These are phyloP conservation scores for Diaporthe longicolla DNA, from an alignment of 2,329 filamentous ascomycete species.

Conservation along the genomic window DNA sequence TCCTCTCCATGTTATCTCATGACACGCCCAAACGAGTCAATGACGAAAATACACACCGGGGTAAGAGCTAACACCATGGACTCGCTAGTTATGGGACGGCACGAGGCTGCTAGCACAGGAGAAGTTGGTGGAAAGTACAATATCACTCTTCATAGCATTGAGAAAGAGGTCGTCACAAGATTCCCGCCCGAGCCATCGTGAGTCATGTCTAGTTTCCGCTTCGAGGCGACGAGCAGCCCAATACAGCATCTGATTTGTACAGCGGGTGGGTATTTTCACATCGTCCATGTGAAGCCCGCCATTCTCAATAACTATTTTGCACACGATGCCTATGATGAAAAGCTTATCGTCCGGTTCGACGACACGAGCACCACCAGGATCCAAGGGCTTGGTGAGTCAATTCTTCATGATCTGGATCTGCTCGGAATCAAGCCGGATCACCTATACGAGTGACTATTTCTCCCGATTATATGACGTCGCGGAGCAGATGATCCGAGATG, in stretches of 20 bases:
- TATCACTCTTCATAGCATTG: constrained; percentile 85
- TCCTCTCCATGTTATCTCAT: not conserved
- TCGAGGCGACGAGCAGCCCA: not conserved
- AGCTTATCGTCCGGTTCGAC: constrained; percentile 91
- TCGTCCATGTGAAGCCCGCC: constrained; percentile 94
- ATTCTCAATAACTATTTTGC: constrained; percentile 97
- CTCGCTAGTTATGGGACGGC: constrained; percentile 45
- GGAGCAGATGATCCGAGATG: constrained; percentile 86
- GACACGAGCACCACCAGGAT: constrained; percentile 98
- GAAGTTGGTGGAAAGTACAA: constrained; percentile 90
- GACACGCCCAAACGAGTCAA: not conserved
- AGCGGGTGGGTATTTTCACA: constrained; percentile 92
- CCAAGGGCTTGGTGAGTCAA: constrained; percentile 94
- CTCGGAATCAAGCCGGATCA: constrained; percentile 93
- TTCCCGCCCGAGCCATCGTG: constrained; percentile 95
- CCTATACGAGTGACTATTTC: constrained; percentile 98
- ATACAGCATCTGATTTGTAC: not conserved
- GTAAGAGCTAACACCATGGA: not conserved
- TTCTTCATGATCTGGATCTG: constrained; percentile 89
- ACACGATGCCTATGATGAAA: constrained; percentile 92
- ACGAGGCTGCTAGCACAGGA: constrained; percentile 76
- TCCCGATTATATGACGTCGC: constrained; percentile 90
- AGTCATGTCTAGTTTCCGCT: constrained; percentile 50
- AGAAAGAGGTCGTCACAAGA: constrained; percentile 89
- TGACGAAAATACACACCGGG: too few species aligned